phyloP scores from a whole-genome alignment of 129 eudicot species.

The Centaurea solstitialis region DNA sequence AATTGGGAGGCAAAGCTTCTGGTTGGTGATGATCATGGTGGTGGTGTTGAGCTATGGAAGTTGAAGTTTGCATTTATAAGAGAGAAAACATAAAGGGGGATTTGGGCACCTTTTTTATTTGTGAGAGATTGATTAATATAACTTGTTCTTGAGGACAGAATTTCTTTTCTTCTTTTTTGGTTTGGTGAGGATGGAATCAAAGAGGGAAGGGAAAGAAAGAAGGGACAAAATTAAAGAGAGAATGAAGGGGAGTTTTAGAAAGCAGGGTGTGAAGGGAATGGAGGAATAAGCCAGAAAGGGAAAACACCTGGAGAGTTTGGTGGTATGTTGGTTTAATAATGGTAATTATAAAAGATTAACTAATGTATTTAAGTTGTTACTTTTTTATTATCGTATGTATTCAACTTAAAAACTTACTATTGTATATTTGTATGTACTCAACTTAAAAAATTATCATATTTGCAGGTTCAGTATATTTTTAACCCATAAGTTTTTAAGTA shows the following conservation, averaged over 20 bases:
- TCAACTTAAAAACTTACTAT: too few relatives aligned
- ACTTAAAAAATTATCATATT: too few relatives aligned
- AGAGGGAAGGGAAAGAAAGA: background rate
- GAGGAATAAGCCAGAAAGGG: conserved; percentile 7
- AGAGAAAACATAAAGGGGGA: conserved; percentile 19
- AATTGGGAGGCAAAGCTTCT: conserved; percentile 36
- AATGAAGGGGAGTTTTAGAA: background rate
- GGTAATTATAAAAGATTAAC: too few relatives aligned
- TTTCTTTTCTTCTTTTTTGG: conserved; percentile 1
- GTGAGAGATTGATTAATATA: conserved; percentile 4
- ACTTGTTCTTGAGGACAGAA: conserved; percentile 32
- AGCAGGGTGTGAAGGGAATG: background rate
- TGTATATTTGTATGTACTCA: too few relatives aligned
- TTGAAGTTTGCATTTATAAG: conserved; percentile 20
- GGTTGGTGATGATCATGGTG: conserved; percentile 43
- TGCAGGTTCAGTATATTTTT: too few relatives aligned
- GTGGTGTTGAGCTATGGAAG: conserved; percentile 3
- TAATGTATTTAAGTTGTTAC: too few relatives aligned
- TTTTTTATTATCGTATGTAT: too few relatives aligned
- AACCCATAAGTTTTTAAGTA: too few relatives aligned
- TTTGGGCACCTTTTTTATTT: background rate
- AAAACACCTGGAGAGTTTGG: background rate
- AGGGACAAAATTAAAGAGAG: background rate
- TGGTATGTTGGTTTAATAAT: too few relatives aligned
- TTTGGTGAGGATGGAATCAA: background rate